These are phyloP conservation scores for Cryptosporidium tyzzeri DNA, from an alignment of 169 alveolate species.

Conservation along the genomic window DNA sequence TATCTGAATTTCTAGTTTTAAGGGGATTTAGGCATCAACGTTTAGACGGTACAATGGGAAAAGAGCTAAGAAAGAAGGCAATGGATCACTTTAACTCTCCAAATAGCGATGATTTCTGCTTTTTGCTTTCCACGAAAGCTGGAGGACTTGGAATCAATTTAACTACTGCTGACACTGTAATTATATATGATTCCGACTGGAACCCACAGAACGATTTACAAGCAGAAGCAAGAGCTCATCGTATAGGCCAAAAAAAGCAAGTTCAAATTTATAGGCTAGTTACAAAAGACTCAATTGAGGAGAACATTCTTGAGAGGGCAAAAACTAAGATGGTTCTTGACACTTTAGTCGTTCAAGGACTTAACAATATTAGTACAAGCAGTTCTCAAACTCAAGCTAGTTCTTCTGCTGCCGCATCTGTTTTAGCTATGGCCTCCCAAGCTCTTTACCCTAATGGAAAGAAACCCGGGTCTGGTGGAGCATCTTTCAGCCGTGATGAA, in stretches of 20 bases:
- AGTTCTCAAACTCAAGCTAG: constrained; percentile 79
- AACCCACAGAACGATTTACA: constrained; percentile 98
- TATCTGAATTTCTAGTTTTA: constrained; percentile 94
- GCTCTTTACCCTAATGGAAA: constrained; percentile 67
- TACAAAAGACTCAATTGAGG: constrained; percentile 97
- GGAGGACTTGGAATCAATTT: constrained; percentile 96
- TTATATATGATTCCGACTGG: constrained; percentile 97
- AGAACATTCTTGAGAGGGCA: constrained; percentile 97
- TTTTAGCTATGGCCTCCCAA: constrained; percentile 56
- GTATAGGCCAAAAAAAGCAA: constrained; percentile 96
- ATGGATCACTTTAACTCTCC: constrained; percentile 96
- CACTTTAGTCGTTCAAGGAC: constrained; percentile 94
- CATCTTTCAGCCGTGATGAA: constrained; percentile 88
- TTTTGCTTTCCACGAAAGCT: constrained; percentile 98
- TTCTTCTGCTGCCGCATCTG: constrained; percentile 40
- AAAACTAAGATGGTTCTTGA: constrained; percentile 97
- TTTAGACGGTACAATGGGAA: constrained; percentile 98
- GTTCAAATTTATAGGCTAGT: constrained; percentile 96
- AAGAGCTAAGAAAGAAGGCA: constrained; percentile 95
- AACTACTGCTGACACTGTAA: constrained; percentile 96
- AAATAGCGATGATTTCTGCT: constrained; percentile 93
- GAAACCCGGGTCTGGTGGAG: constrained; percentile 41
- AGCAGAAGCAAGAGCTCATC: constrained; percentile 99
- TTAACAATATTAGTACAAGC: constrained; percentile 83
- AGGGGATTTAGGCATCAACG: constrained; percentile 96